Percentiles rank a stretch among this genome's conserved stretches.
Conservation (phyloP, 1,139 yeast species). For the Meyerozyma elateridarum region DNA sequence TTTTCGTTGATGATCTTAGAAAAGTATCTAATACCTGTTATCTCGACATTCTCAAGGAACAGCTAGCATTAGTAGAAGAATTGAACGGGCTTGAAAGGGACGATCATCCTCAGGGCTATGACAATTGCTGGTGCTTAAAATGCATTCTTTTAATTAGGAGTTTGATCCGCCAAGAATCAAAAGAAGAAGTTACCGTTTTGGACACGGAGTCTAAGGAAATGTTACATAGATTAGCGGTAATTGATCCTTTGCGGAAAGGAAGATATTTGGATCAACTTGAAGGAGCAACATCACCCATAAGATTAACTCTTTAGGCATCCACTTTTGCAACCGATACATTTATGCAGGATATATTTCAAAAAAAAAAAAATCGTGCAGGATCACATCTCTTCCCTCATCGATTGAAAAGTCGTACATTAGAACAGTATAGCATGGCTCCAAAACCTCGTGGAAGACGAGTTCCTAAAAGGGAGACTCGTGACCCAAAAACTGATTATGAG, state of each 20-base stretch:
- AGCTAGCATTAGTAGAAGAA: constrained; percentile 40
- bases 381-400: constrained; percentile 2
- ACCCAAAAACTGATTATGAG: neutral
- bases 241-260: constrained; percentile 69
- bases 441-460: constrained; percentile 2
- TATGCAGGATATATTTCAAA: constrained; percentile 2
- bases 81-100: constrained; percentile 57
- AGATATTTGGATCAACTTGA: constrained; percentile 47
- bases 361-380: neutral
- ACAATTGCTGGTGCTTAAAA: constrained; percentile 69
- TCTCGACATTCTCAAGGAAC: constrained; percentile 32
- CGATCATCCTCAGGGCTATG: constrained; percentile 48
- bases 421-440: constrained; percentile 1
- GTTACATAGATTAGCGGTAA: constrained; percentile 40
- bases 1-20: constrained; percentile 32
- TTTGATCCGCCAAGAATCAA: constrained; percentile 21
- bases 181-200: constrained; percentile 10
- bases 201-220: constrained; percentile 24
- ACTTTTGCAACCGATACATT: neutral
- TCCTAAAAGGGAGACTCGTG: constrained; percentile 3
- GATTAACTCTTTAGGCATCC: neutral
- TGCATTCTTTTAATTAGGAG: constrained; percentile 42
- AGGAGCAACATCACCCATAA: constrained; percentile 7
- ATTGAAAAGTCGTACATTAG: constrained; percentile 1
- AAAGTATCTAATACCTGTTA: constrained; percentile 16